Conservation (phyloP, 1,284 basidiomycete genomes). For the Ceratobasidium sp. region DNA sequence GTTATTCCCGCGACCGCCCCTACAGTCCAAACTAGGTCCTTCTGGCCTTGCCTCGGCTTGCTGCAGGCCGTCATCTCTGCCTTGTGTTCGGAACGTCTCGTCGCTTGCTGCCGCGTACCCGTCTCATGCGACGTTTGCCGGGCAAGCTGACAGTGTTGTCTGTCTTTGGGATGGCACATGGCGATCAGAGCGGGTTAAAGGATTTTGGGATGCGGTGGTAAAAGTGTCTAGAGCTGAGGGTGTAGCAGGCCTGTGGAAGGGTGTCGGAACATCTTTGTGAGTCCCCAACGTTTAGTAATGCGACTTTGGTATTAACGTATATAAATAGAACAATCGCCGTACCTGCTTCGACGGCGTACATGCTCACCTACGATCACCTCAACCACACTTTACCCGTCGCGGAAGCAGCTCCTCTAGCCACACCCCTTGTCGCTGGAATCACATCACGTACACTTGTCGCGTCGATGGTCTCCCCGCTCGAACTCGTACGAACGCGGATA, state of each 20-base stretch:
- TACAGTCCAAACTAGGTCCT: constrained; percentile 52
- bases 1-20: constrained; percentile 65
- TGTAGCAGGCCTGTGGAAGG: constrained; percentile 87
- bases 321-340: constrained; percentile 84
- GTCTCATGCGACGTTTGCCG: constrained; percentile 40
- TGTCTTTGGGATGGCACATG: constrained; percentile 79
- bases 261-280: constrained; percentile 87
- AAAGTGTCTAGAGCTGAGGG: constrained; percentile 85
- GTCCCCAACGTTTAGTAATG: constrained; percentile 54
- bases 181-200: constrained; percentile 76
- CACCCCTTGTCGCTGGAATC: constrained; percentile 87
- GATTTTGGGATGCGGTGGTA: constrained; percentile 83
- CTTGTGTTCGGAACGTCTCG: constrained; percentile 82
- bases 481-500: constrained; percentile 93
- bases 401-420: constrained; percentile 62
- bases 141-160: constrained; percentile 68
- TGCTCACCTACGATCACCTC: constrained; percentile 95
- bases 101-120: constrained; percentile 44
- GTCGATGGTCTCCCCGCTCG: constrained; percentile 87
- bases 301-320: neutral
- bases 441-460: constrained; percentile 85
- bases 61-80: constrained; percentile 72
- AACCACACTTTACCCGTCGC: constrained; percentile 66
- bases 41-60: constrained; percentile 59
- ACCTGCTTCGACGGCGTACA: constrained; percentile 93